Conservation (phyloP, 345 rosid species). For the Murraya koenigii region DNA sequence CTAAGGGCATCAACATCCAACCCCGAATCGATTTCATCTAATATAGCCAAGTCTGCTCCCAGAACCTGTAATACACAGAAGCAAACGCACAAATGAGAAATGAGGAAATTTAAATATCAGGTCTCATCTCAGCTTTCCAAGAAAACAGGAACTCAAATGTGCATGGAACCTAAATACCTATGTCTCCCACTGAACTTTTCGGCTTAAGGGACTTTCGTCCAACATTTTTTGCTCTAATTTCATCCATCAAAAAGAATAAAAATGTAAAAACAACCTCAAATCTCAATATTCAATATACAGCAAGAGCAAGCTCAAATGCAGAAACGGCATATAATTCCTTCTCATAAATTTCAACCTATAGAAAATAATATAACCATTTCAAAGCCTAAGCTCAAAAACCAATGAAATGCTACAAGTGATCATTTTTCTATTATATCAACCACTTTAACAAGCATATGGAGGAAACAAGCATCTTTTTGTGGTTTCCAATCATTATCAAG, state of each 20-base stretch:
- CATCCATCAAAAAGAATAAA: not conserved
- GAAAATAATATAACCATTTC: not conserved
- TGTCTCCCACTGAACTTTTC: not conserved
- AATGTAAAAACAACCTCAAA: not conserved
- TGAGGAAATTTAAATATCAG: not conserved
- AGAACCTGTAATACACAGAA: conserved; percentile 51
- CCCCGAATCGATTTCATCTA: conserved; percentile 98
- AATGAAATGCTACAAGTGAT: not conserved
- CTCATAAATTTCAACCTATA: not conserved
- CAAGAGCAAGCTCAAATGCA: not conserved
- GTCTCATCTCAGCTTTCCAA: not conserved
- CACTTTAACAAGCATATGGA: not conserved
- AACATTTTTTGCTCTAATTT: not conserved
- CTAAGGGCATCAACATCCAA: conserved; percentile 88
- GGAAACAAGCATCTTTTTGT: not conserved
- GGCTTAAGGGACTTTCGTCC: not conserved
- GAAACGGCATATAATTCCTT: not conserved
- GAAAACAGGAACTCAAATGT: not conserved
- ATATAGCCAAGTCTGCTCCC: conserved; percentile 87
- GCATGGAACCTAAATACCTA: not conserved
- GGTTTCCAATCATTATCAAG: not conserved
- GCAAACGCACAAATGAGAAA: conserved; percentile 4
- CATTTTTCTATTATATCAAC: not conserved
- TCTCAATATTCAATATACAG: not conserved
- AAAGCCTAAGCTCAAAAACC: not conserved